Base-by-base conservation (phyloP, 2,329 filamentous ascomycete species). In the Colletotrichum costaricense region DNA sequence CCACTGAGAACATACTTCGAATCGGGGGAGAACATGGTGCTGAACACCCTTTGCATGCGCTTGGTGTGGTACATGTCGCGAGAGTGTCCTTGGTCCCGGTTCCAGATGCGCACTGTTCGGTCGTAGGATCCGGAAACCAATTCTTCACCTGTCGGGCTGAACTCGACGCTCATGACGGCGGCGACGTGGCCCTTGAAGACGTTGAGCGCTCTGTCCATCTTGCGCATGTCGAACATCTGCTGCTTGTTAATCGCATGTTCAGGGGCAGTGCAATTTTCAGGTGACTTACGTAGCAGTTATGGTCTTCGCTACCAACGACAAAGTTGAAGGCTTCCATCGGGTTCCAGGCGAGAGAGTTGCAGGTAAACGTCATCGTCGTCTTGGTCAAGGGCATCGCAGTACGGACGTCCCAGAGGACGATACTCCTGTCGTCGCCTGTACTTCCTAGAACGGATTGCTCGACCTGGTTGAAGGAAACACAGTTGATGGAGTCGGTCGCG, bases 281-380 rank as follows among this genome's bases (percentile, higher is more conserved):
- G n/a, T 7, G 6, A 74, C 74, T 38, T 74, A 81, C 75, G 76
- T 87, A 87, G 76, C 93, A 89, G 82, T 97, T 97, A 85, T 98
- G 96, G 80, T 98, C 97, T 86, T 99, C 97, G 77, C 94, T 97
- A 14, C 94, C 97, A 35, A 95, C 92, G 19, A 95, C 96, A 79
- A 98, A 93, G 84, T 98, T 98, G 87, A 97, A 97, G 8, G 95
- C 94, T 82, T 98, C 95, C 93, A 98, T 97, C 0, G 97, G 97
- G 77, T 98, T 98, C 95, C 96, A 99, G 56, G 93, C 89, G 65
- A 98, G 88, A 62, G 92, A 90, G 84, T 98, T 98, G 72, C 91
- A 93, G 49, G 95, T 91, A 77, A 99, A 93, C 66, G 90, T 94
- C 76, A 98, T 89, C 14, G 95, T 88, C 1, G 94, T 93, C 80